Evolutionary conservation across 2,329 filamentous ascomycete genomes (phyloP), one percentile per base, ranked within the genome.

Genomic region (Beauveria varroae): DNA sequence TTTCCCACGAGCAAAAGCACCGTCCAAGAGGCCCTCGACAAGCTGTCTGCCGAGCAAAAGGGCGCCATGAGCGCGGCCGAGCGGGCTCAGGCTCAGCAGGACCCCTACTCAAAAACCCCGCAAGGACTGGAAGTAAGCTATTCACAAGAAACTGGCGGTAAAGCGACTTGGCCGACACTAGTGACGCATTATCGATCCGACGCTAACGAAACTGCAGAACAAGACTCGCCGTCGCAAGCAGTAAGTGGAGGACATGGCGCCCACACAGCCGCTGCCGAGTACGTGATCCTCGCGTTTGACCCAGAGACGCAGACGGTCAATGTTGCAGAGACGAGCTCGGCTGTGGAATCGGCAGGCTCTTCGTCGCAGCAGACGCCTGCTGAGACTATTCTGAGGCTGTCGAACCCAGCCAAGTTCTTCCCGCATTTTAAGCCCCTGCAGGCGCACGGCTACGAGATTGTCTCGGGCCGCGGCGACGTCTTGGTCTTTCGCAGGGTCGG

Each of bases 211-310:
- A 22, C 59, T 50, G 46, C 52, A 57, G 60, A 57, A 30, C 41
- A 50, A 63, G 51, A 46, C 40, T 4, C 43, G 22, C 20, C 59
- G 18, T 22, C 58, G 58, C 58, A 53, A 43, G 22, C 50, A 41
- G 43, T 60, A 22, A 49, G 51, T 40, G 58, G 18, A 22, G 60
- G 62, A 4, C 55, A 22, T 26, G 50, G 18, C 12, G 59, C 62
- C 3, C 55, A 52, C 16, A 57, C 61, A 8, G 62, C 65, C 6
- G 57, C 65, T 8, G 58, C 62, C 1, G 62, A 63, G 3, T 90
- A 89, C 76, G 89, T 84, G 69, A 80, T 90, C 40, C 76, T 91
- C 6, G 86, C 84, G 1, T 89, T 86, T 66, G 85, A 90, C 65
- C 76, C 82, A 1, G 76, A 75, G 9, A 85, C 80, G 65, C 79